Evolutionary conservation across 1,284 basidiomycete genomes (phyloP), one percentile per base, ranked within the genome.

Genomic region (Porodaedalea pini): DNA sequence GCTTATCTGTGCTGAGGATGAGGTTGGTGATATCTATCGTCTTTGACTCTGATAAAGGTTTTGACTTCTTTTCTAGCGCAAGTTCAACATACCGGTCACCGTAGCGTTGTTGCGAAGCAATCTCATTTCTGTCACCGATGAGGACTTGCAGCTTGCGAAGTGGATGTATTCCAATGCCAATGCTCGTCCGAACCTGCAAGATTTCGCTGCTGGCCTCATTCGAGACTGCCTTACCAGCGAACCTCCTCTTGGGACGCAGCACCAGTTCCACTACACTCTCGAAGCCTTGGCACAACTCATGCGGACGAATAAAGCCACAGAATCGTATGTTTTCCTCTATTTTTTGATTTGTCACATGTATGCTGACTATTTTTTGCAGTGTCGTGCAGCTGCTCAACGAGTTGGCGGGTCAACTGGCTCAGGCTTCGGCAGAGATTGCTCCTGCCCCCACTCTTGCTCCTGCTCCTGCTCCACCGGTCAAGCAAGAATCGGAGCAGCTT

Each of bases 1-100:
- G 97, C 77, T 99, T 52, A 77, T 98, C 50, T 98, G 95, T 69
- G 92, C 96, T 13, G 95, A 99, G 70, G 97, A 99, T 71, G 92
- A 96, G 75, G 92, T 92, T 61, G 60, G 82, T 75, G 1, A 15
- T 51, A 49, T 5, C 25, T 50, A 4, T 5, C 5, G 45, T 15
- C 27, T 37, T 23, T n/a, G 45, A 15, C 13, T 6, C 1, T 23
- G 21, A 7, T 23, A n/a, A 2, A 62, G 54, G 25, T 59, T 44
- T 52, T 54, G 65, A 58, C 64, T 36, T 51, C 44, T 49, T n/a
- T 56, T 53, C 29, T 61, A 94, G 88, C 91, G 94, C 67, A 99
- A 99, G 75, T 92, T 92, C 76, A 98, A 98, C 69, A 87, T 98
- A 13, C 85, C 94, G 4, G 97, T 98, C 62, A 98, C 94, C 0